Conservation (phyloP, 2,329 filamentous ascomycete genomes). For the Exophiala mesophila region DNA sequence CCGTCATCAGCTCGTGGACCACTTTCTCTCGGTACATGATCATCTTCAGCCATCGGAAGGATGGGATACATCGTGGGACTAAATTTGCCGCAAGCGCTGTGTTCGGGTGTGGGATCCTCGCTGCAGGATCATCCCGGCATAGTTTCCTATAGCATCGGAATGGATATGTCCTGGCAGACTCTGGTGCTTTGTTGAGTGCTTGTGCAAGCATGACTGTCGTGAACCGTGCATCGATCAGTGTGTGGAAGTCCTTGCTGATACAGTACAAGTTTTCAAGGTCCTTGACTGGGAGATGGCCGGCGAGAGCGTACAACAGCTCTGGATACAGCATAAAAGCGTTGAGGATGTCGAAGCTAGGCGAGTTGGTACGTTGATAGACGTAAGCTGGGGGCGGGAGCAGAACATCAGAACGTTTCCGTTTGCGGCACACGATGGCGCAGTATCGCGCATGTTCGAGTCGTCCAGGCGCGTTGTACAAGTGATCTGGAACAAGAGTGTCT, state of each 20-base stretch:
- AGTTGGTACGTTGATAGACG: slow-evolving; percentile 21
- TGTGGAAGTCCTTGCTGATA: slow-evolving; percentile 59
- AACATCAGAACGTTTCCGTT: slow-evolving; percentile 19
- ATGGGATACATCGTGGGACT: slow-evolving; percentile 52
- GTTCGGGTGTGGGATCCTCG: slow-evolving; percentile 37
- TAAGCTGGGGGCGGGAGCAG: slow-evolving; percentile 22
- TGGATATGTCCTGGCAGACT: slow-evolving; percentile 55
- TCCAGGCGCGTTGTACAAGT: slow-evolving; percentile 16
- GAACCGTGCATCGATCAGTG: slow-evolving; percentile 55
- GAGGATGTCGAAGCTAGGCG: slow-evolving; percentile 26
- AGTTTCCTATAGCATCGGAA: slow-evolving; percentile 56
- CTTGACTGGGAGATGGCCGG: slow-evolving; percentile 48
- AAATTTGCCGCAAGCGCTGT: slow-evolving; percentile 31
- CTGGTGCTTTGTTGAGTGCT: slow-evolving; percentile 50
- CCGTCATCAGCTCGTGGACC: slow-evolving; percentile 58
- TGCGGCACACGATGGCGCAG: slow-evolving; percentile 13
- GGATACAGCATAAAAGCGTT: slow-evolving; percentile 32
- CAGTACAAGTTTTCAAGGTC: slow-evolving; percentile 62
- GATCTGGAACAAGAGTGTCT: slow-evolving; percentile 14
- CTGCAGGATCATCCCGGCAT: slow-evolving; percentile 57
- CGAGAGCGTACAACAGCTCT: slow-evolving; percentile 53
- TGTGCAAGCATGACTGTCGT: slow-evolving; percentile 55
- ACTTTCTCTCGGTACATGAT: slow-evolving; percentile 54
- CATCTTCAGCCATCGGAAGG: slow-evolving; percentile 64
- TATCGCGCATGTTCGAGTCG: slow-evolving; percentile 16